Conservation (phyloP, 352 stramenopile genomes). For the Globisporangium nodosum region DNA sequence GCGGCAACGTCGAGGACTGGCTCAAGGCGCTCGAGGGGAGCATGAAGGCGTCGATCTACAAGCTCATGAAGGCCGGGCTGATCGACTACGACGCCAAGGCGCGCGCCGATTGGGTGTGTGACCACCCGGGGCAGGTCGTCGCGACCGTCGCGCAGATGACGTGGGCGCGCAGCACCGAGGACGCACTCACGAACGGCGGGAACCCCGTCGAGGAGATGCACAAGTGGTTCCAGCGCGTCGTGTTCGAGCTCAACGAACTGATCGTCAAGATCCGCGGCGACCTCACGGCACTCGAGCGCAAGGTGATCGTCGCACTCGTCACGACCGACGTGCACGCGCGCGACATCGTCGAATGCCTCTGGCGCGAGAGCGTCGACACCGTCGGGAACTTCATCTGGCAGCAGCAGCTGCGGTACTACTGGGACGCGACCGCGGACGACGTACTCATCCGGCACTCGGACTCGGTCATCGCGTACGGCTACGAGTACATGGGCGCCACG, state of each 20-base stretch:
- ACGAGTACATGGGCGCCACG: conserved; percentile 94
- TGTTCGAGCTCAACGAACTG: conserved; percentile 86
- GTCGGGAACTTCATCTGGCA: conserved; percentile 93
- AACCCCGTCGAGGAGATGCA: conserved; percentile 49
- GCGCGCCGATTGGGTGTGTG: conserved; percentile 81
- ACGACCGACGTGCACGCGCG: conserved; percentile 90
- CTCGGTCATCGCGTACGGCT: conserved; percentile 89
- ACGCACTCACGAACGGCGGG: conserved; percentile 39
- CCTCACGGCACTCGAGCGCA: conserved; percentile 83
- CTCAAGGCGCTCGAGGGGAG: conserved; percentile 82
- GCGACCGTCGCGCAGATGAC: conserved; percentile 93
- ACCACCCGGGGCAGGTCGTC: conserved; percentile 91
- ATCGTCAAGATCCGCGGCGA: conserved; percentile 91
- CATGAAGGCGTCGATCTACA: conserved; percentile 92
- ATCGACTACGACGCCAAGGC: conserved; percentile 87
- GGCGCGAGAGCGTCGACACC: conserved; percentile 54
- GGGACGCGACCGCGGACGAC: conserved; percentile 85
- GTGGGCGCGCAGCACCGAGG: conserved; percentile 88
- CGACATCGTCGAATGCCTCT: conserved; percentile 83
- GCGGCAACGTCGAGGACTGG: conserved; percentile 87
- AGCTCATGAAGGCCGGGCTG: conserved; percentile 89
- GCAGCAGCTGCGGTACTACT: conserved; percentile 94
- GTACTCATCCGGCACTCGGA: conserved; percentile 88
- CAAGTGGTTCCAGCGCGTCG: conserved; percentile 63
- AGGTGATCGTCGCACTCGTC: conserved; percentile 92